Conservation (phyloP, 1,284 basidiomycete genomes). For the Cystobasidiaceae sp. region DNA sequence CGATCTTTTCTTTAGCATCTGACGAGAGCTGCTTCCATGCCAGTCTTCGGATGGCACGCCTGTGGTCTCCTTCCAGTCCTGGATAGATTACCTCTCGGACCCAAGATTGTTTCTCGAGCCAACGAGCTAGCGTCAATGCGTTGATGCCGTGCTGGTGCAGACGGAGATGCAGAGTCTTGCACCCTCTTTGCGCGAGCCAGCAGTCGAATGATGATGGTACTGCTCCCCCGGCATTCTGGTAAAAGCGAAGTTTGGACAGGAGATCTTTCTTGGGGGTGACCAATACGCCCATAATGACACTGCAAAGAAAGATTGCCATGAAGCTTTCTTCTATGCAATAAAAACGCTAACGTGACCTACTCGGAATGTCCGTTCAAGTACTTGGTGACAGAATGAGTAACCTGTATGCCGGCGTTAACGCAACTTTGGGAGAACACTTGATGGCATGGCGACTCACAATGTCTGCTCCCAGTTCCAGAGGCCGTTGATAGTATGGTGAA, state of each 20-base stretch:
- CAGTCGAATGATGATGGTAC: conserved; percentile 77
- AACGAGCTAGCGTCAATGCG: conserved; percentile 69
- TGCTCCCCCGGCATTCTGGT: conserved; percentile 67
- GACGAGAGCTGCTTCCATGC: conserved; percentile 62
- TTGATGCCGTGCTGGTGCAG: conserved; percentile 83
- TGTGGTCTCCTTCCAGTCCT: conserved; percentile 55
- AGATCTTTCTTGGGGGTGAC: conserved; percentile 58
- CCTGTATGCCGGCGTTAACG: too few species aligned
- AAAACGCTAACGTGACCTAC: too few species aligned
- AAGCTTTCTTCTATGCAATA: background rate
- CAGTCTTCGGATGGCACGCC: conserved; percentile 38
- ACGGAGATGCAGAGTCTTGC: conserved; percentile 77
- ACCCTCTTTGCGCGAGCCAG: conserved; percentile 84
- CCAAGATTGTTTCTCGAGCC: conserved; percentile 52
- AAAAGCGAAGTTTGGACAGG: conserved; percentile 65
- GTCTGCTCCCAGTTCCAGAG: conserved; percentile 77
- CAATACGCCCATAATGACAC: conserved; percentile 67
- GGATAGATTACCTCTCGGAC: conserved; percentile 83
- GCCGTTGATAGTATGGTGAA: conserved; percentile 85
- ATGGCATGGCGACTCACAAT: conserved; percentile 54
- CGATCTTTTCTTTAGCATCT: conserved; percentile 45
- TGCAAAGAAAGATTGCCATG: conserved; percentile 9
- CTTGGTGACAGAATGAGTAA: conserved; percentile 57
- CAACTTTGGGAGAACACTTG: too few species aligned
- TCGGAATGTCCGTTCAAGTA: conserved; percentile 93